Conservation (phyloP, 495 filamentous ascomycete species). For the Glonium stellatum region DNA sequence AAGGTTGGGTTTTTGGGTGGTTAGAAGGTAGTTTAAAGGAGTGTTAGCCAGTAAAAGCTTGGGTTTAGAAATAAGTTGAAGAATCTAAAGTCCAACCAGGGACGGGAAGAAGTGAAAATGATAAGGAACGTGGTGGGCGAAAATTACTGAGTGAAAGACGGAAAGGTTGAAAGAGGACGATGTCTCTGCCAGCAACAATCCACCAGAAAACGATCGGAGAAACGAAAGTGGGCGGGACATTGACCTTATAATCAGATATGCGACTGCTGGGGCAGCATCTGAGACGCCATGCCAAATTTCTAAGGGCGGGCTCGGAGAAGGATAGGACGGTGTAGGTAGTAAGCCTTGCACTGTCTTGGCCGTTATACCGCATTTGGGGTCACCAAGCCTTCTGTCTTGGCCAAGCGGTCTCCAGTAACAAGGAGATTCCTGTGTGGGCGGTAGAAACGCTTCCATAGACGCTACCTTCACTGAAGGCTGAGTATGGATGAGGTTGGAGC, state of each 20-base stretch:
- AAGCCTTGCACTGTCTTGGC: conserved; percentile 19
- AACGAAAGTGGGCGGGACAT: conserved; percentile 23
- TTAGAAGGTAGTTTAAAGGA: not conserved
- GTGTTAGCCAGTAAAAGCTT: conserved; percentile 17
- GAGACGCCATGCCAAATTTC: conserved; percentile 29
- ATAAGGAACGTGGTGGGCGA: conserved; percentile 19
- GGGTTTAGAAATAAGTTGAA: conserved; percentile 16
- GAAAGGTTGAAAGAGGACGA: conserved; percentile 11
- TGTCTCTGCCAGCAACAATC: conserved; percentile 23
- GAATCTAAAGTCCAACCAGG: conserved; percentile 31
- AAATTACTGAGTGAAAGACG: conserved; percentile 16
- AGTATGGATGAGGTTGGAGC: conserved; percentile 14
- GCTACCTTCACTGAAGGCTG: conserved; percentile 4
- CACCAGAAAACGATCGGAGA: conserved; percentile 25
- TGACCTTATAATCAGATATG: conserved; percentile 26
- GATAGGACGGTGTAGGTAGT: conserved; percentile 5
- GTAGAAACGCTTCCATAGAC: not conserved
- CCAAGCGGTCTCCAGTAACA: conserved; percentile 1
- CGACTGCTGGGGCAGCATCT: conserved; percentile 25
- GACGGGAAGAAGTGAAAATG: conserved; percentile 14
- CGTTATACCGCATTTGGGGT: conserved; percentile 17
- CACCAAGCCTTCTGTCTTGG: conserved; percentile 24
- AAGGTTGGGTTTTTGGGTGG: conserved; percentile 11
- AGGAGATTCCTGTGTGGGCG: conserved; percentile 8
- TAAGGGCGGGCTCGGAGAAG: conserved; percentile 21